phyloP scores from a whole-genome alignment of 441 rosid species.

The Melastoma candidum region DNA sequence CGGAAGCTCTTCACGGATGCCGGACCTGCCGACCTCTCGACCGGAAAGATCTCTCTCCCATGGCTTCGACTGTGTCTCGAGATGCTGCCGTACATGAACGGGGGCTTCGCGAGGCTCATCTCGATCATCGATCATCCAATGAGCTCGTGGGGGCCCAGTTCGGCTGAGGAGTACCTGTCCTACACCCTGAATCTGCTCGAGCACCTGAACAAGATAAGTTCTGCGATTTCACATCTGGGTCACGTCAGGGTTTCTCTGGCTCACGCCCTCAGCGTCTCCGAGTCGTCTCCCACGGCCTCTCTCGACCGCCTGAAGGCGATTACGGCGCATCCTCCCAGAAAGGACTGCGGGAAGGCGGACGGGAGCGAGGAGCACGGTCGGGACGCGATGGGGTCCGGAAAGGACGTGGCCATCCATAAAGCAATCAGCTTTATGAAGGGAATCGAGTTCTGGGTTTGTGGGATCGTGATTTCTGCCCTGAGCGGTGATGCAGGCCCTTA shows the following conservation, averaged over 20 bases:
- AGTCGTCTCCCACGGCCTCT: slow-evolving; percentile 28
- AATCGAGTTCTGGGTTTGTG: slow-evolving; percentile 35
- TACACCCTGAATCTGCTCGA: slow-evolving; percentile 39
- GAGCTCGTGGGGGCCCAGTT: slow-evolving; percentile 32
- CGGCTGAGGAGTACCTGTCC: slow-evolving; percentile 34
- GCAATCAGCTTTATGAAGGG: slow-evolving; percentile 39
- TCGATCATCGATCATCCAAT: slow-evolving; percentile 36
- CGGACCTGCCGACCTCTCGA: slow-evolving; percentile 10
- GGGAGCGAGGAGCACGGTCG: slow-evolving; percentile 12
- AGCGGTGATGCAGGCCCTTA: slow-evolving; percentile 29
- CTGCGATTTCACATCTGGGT: slow-evolving; percentile 31
- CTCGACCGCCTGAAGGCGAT: slow-evolving; percentile 26
- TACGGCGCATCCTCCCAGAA: slow-evolving; percentile 13
- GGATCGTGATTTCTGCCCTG: slow-evolving; percentile 30
- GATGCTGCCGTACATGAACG: slow-evolving; percentile 32
- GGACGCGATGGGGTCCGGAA: slow-evolving; percentile 17
- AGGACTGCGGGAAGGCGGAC: slow-evolving; percentile 12
- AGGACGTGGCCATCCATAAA: slow-evolving; percentile 27
- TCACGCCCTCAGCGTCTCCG: slow-evolving; percentile 34
- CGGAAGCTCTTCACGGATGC: slow-evolving; percentile 20
- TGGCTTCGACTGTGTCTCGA: slow-evolving; percentile 40
- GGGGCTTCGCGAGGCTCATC: slow-evolving; percentile 42
- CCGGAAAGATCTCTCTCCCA: slow-evolving; percentile 23
- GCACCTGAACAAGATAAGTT: slow-evolving; percentile 34
- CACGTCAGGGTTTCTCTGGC: slow-evolving; percentile 31